Conservation (phyloP, 2,329 filamentous ascomycete species). For the Colletotrichum trifolii region DNA sequence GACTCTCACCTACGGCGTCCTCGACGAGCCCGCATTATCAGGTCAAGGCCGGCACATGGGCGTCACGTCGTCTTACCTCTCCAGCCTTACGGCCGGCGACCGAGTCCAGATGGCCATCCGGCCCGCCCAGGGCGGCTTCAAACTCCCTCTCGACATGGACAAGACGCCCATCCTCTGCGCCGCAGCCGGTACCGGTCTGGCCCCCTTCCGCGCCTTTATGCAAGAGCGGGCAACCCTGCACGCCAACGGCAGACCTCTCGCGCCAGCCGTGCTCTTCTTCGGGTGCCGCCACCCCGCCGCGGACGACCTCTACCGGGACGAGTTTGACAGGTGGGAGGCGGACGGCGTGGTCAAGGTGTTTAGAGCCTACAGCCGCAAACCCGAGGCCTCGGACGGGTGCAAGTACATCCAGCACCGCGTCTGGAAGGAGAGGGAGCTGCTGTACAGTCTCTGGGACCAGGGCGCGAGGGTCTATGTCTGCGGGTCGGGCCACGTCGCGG, state of each 20-base stretch:
- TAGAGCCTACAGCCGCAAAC: slow-evolving; percentile 62
- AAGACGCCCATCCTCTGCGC: slow-evolving; percentile 89
- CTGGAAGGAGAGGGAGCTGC: slow-evolving; percentile 45
- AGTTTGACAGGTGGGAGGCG: slow-evolving; percentile 59
- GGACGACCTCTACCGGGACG: slow-evolving; percentile 58
- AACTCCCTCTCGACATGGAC: slow-evolving; percentile 88
- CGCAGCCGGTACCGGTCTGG: slow-evolving; percentile 94
- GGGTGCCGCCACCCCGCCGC: slow-evolving; percentile 55
- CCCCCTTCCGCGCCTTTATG: slow-evolving; percentile 97
- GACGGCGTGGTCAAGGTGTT: slow-evolving; percentile 65
- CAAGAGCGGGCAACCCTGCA: slow-evolving; percentile 86
- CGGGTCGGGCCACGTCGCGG: slow-evolving; percentile 60
- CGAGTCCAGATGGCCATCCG: slow-evolving; percentile 62
- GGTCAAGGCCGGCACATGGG: slow-evolving; percentile 64
- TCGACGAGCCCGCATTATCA: slow-evolving; percentile 62
- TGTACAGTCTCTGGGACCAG: slow-evolving; percentile 47
- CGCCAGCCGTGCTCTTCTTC: slow-evolving; percentile 60
- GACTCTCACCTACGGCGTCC: slow-evolving; percentile 72
- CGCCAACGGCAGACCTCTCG: slow-evolving; percentile 50
- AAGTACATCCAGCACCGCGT: slow-evolving; percentile 60
- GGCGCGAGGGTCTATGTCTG: slow-evolving; percentile 70
- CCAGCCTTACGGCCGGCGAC: slow-evolving; percentile 56
- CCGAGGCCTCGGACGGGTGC: slow-evolving; percentile 58
- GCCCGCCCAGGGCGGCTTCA: slow-evolving; percentile 64
- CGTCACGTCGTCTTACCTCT: slow-evolving; percentile 71